phyloP scores from a whole-genome alignment of 495 filamentous ascomycete species.

The Penicillium fimorum region DNA sequence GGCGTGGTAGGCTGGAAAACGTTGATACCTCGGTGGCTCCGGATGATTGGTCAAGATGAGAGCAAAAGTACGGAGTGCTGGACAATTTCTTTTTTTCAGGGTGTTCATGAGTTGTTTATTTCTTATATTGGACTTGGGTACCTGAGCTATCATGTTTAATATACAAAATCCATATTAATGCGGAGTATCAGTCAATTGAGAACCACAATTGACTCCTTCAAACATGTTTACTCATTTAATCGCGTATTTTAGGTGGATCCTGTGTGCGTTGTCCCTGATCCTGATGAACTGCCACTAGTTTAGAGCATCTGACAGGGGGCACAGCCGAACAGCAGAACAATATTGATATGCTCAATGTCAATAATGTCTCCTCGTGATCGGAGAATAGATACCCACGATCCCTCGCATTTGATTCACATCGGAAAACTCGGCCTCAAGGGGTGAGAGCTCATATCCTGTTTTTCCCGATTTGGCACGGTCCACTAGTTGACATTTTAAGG shows the following conservation, averaged over 20 bases:
- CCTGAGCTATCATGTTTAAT: neutral
- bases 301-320: neutral
- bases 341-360: slow-evolving; percentile 7
- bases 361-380: slow-evolving; percentile 18
- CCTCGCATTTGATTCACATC: slow-evolving; percentile 14
- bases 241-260: neutral
- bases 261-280: slow-evolving; percentile 5
- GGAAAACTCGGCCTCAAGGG: slow-evolving; percentile 13
- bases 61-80: neutral
- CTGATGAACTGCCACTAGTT: neutral
- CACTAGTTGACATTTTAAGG: slow-evolving; percentile 12
- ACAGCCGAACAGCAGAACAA: neutral
- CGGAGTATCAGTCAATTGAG: neutral
- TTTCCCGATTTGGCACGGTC: slow-evolving; percentile 16
- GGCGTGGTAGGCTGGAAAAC: neutral
- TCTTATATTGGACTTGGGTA: neutral
- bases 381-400: slow-evolving; percentile 28
- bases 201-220: neutral
- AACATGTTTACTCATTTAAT: neutral
- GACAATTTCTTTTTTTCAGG: neutral
- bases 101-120: neutral
- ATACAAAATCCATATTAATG: neutral
- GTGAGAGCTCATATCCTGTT: slow-evolving; percentile 2
- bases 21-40: neutral
- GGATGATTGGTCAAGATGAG: slow-evolving; percentile 1